Conservation (phyloP, 768 basidiomycete species). For the Kwoniella sp. region DNA sequence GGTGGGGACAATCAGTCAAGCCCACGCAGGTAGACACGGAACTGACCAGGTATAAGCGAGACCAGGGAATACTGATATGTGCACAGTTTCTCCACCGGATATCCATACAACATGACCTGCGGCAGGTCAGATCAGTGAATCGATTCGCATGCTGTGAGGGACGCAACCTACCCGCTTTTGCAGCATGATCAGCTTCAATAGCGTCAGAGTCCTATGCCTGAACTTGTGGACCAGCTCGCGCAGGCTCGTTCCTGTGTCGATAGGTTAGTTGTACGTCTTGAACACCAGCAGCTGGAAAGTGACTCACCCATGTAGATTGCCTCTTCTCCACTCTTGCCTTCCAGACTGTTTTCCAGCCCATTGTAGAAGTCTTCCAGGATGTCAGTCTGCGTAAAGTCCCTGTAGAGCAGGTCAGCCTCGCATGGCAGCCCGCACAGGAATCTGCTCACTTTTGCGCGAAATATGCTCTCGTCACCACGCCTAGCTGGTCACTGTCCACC, state of each 20-base stretch:
- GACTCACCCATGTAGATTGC: conserved; percentile 87
- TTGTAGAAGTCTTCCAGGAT: conserved; percentile 84
- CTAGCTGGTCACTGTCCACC: conserved; percentile 70
- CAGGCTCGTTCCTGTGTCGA: conserved; percentile 55
- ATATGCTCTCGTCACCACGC: conserved; percentile 85
- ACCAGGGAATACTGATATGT: conserved; percentile 98
- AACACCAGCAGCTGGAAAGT: neutral
- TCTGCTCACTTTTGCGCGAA: conserved; percentile 75
- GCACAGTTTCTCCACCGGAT: conserved; percentile 91
- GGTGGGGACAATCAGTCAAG: too few relatives aligned
- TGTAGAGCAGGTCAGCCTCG: conserved; percentile 37
- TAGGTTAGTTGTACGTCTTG: conserved; percentile 27
- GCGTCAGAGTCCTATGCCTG: conserved; percentile 81
- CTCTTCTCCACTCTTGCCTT: conserved; percentile 79
- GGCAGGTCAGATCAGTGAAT: neutral
- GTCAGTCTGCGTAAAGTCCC: conserved; percentile 79
- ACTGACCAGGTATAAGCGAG: conserved; percentile 78
- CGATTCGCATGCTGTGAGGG: neutral
- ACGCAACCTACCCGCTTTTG: conserved; percentile 71
- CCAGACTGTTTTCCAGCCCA: conserved; percentile 70
- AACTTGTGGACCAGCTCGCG: conserved; percentile 91
- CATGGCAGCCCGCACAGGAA: neutral
- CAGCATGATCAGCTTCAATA: conserved; percentile 90
- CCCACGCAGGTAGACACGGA: too few relatives aligned
- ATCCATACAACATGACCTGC: conserved; percentile 93